Base-by-base conservation (phyloP, 306 rosid genomes). In the Carpinus viminea region DNA sequence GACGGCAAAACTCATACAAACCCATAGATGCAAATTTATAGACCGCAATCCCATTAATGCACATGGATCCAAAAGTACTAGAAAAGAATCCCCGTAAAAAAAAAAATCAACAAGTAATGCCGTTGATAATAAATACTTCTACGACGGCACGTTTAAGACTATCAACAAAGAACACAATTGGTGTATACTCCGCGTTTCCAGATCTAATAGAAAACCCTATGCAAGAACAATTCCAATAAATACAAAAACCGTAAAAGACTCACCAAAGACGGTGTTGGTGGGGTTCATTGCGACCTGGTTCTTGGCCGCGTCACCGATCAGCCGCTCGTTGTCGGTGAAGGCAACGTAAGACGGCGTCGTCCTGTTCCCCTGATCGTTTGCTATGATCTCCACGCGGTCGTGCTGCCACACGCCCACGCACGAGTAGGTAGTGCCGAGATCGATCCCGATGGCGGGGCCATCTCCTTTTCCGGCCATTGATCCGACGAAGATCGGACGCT, bases 221-320 rank as follows among this genome's bases (percentile, higher is more conserved):
- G 12, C 53, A 68, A 51, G 1, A 50, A 50, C 21, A 2, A 65
- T 1, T 56, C 0, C 0, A 12, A n/a, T 9, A 8, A 1, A 6
- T 6, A 18, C 17, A 6, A 13, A 41, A 4, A 20, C 20, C n/a
- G 2, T 12, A 38, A 55, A 3, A 46, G 17, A 53, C 17, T 71
- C 91, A 93, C 96, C 97, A 13, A 93, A 91, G 34, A 91, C 94
- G 72, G 97, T 93, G 92, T 89, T 89, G 61, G 51, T 54, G 0
- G 97, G 97, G 83, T 91, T 93, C 96, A 93, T 91, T 47, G 97
- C 97, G 70, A 91, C 97, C 87, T 93, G 96, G 56, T 93, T 89
- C 93, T 93, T 93, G 0, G 96, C 96, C 0, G 93, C 97, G 55
- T 93, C 92, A 0, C 97, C 93, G 57, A 93, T 90, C 87, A 93